phyloP scores from a whole-genome alignment of 306 rosid genomes.

The Lathyrus oleraceus region DNA sequence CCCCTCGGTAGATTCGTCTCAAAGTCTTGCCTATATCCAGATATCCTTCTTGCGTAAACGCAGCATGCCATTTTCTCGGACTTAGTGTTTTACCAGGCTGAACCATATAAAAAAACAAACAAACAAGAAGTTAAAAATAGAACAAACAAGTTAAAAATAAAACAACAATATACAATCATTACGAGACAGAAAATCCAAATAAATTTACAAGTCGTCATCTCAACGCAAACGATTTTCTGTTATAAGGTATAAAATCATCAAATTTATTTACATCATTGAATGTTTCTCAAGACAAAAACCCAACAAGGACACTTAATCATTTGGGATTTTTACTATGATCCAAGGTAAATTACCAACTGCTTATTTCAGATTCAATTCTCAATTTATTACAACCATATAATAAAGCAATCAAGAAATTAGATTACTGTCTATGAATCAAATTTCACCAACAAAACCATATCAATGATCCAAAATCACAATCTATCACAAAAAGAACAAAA shows the following conservation, averaged over 20 bases:
- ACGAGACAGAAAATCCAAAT: conserved; percentile 21
- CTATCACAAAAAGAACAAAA: conserved; percentile 13
- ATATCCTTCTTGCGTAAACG: conserved; percentile 79
- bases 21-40: conserved; percentile 85
- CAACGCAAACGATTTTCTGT: conserved; percentile 7
- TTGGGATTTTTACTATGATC: conserved; percentile 27
- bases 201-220: not conserved
- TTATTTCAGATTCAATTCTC: conserved; percentile 11
- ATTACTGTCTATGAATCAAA: conserved; percentile 1
- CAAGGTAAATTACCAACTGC: conserved; percentile 20
- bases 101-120: conserved; percentile 25
- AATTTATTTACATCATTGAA: conserved; percentile 16
- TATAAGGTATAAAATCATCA: not conserved
- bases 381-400: conserved; percentile 9
- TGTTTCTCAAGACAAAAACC: conserved; percentile 7
- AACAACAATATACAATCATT: conserved; percentile 24
- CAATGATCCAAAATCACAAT: conserved; percentile 23
- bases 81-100: conserved; percentile 96
- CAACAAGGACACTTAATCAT: conserved; percentile 22
- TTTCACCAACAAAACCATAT: conserved; percentile 9
- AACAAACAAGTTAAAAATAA: conserved; percentile 24
- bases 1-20: conserved; percentile 87
- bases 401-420: conserved; percentile 13
- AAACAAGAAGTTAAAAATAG: conserved; percentile 19
- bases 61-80: conserved; percentile 88